Base-by-base conservation (phyloP, 106 monocot species). In the Dactylorhiza incarnata region DNA sequence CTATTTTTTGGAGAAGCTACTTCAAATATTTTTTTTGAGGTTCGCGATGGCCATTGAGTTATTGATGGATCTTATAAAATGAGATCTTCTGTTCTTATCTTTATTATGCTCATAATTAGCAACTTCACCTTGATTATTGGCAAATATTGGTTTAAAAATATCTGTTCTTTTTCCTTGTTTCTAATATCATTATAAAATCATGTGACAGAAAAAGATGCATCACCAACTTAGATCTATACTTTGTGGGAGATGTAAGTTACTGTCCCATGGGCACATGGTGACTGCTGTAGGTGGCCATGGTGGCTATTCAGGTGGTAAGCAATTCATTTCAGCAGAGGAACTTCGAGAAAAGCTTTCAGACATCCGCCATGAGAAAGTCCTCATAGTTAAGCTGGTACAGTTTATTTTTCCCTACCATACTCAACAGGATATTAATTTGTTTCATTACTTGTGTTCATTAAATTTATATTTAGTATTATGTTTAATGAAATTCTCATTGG, bases 211-310 rank as follows among this genome's bases (percentile, higher is more conserved):
- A 77, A 94, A 94, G 82, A 94, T 69, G 55, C 99, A 99, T 67
- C 89, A 68, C 49, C 99, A 99, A 66, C 83, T 99, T 29, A 89
- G 82, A 72, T 94, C 94, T 48, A 77, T 99, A 20, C 89, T 99
- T 16, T 99, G 99, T 76, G 89, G 93, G 24, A 85, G 99, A 74
- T 99, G 99, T 68, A 87, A 82, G 80, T 79, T 99, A 17, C 67
- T 99, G 68, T 99, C 99, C 0, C 99, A 99, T 82, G 99, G 99
- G 8, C 89, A 86, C 81, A 94, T 99, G 99, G 79, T 99, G 45
- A 99, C 99, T 72, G 99, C 99, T 74, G 99, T 99, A 69, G 99
- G 99, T 59, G 99, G 99, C 46, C 87, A 91, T 74, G 99, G 99
- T 24, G 99, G 99, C 63, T 99, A 99, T 83, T 59, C 94, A 45